Percentiles rank a stretch among this genome's conserved stretches.
Evolutionary conservation across 768 basidiomycete genomes (phyloP).

Genomic region (Termitomyces bulborhizus): DNA sequence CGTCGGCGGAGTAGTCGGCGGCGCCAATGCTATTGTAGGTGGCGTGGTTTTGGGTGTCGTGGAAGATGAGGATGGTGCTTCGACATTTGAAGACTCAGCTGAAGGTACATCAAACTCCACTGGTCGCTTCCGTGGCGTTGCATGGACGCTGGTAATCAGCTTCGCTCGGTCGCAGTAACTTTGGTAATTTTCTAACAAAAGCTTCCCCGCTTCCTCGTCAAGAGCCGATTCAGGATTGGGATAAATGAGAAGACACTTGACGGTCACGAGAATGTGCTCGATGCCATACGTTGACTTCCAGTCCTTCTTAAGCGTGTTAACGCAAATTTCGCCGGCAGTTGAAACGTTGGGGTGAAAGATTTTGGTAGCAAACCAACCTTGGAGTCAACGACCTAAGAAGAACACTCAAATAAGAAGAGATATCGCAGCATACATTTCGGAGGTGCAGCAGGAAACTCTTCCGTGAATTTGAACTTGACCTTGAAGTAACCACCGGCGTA

Average conservation of each 20-base stretch:
- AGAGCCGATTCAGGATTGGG: slow-evolving; percentile 96
- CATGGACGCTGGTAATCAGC: slow-evolving; percentile 89
- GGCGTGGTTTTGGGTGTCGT: slow-evolving; percentile 17
- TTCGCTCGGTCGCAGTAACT: slow-evolving; percentile 82
- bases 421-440: slow-evolving; percentile 71
- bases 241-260: slow-evolving; percentile 94
- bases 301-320: slow-evolving; percentile 95
- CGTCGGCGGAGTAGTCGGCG: slow-evolving; percentile 19
- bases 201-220: slow-evolving; percentile 93
- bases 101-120: slow-evolving; percentile 59
- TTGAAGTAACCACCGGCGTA: slow-evolving; percentile 64
- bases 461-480: slow-evolving; percentile 83
- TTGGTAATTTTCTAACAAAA: slow-evolving; percentile 84
- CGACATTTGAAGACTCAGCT: slow-evolving; percentile 21
- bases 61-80: slow-evolving; percentile 22
- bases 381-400: slow-evolving; percentile 6
- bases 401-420: neutral
- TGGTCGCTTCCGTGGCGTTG: slow-evolving; percentile 71
- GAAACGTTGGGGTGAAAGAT: slow-evolving; percentile 98
- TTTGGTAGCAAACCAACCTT: slow-evolving; percentile 89
- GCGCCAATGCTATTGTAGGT: slow-evolving; percentile 14
- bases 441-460: slow-evolving; percentile 90
- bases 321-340: slow-evolving; percentile 85
- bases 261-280: slow-evolving; percentile 83
- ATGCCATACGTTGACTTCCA: slow-evolving; percentile 94